Evolutionary conservation across 352 stramenopile species (phyloP).

Genomic region (Pythium insidiosum): DNA sequence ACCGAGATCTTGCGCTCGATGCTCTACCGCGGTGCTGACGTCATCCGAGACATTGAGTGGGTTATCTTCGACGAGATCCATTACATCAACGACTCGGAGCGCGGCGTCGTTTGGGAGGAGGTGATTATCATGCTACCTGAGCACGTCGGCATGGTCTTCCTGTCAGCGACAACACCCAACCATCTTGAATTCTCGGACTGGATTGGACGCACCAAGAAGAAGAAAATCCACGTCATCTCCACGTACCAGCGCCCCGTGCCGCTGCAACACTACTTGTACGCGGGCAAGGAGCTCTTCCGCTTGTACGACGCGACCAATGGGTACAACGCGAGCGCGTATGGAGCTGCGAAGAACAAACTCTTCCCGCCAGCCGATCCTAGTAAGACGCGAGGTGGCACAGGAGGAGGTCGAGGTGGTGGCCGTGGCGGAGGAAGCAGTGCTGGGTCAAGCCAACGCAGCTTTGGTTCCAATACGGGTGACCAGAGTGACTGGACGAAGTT

Average conservation of each 20-base stretch:
- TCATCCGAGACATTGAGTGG: slow-evolving; percentile 98
- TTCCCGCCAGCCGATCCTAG: slow-evolving; percentile 40
- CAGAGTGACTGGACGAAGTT: slow-evolving; percentile 87
- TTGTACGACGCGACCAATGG: slow-evolving; percentile 43
- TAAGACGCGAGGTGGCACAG: slow-evolving; percentile 28
- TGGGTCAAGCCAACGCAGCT: slow-evolving; percentile 36
- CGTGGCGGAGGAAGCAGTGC: slow-evolving; percentile 26
- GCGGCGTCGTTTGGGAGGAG: slow-evolving; percentile 97
- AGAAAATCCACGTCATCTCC: slow-evolving; percentile 96
- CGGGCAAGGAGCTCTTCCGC: slow-evolving; percentile 91
- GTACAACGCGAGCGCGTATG: slow-evolving; percentile 50
- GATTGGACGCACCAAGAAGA: slow-evolving; percentile 96
- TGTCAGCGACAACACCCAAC: slow-evolving; percentile 98
- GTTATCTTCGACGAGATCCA: slow-evolving; percentile 97
- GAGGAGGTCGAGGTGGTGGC: slow-evolving; percentile 17
- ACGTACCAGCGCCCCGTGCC: slow-evolving; percentile 96
- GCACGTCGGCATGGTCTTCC: slow-evolving; percentile 97
- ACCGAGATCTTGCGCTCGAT: slow-evolving; percentile 97
- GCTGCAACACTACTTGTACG: slow-evolving; percentile 94
- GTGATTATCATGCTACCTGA: slow-evolving; percentile 98
- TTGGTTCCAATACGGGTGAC: slow-evolving; percentile 49
- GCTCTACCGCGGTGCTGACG: slow-evolving; percentile 93
- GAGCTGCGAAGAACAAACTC: slow-evolving; percentile 57
- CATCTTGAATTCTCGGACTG: slow-evolving; percentile 98
- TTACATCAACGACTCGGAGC: slow-evolving; percentile 98